These are phyloP conservation scores for Cucumis hystrix DNA, from an alignment of 306 rosid species.

Conservation along the genomic window DNA sequence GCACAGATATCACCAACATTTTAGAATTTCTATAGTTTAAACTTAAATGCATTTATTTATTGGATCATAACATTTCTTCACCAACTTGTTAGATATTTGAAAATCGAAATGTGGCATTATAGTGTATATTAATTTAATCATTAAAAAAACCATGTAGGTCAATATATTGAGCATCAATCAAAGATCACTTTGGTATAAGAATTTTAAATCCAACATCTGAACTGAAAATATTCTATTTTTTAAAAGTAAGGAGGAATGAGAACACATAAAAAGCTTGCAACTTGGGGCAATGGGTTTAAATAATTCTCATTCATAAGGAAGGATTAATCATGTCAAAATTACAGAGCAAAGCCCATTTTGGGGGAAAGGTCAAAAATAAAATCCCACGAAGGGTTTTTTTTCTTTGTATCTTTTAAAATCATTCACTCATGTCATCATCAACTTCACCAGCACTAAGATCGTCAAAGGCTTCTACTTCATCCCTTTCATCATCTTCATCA, in stretches of 20 bases:
- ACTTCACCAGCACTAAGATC: constrained; percentile 35
- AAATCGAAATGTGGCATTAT: no score
- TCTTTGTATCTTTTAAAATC: background rate
- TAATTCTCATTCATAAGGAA: background rate
- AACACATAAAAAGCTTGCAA: background rate
- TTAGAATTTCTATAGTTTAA: no score
- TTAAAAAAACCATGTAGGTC: no score
- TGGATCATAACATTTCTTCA: no score
- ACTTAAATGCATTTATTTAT: no score
- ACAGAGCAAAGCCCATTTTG: background rate
- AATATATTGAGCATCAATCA: no score
- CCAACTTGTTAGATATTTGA: no score
- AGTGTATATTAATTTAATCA: no score
- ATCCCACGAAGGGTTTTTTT: background rate
- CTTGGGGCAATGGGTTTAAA: background rate
- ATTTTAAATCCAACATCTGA: background rate
- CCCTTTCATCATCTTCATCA: constrained; percentile 26
- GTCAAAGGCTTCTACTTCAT: constrained; percentile 21
- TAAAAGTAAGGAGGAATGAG: no score
- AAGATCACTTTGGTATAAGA: no score
- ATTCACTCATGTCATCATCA: constrained; percentile 28
- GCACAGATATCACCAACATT: no score
- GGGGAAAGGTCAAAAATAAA: background rate
- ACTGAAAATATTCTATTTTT: no score
- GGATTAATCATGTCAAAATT: background rate